Base-by-base conservation (phyloP, 2,329 filamentous ascomycete genomes). In the Aspergillus calidoustus region DNA sequence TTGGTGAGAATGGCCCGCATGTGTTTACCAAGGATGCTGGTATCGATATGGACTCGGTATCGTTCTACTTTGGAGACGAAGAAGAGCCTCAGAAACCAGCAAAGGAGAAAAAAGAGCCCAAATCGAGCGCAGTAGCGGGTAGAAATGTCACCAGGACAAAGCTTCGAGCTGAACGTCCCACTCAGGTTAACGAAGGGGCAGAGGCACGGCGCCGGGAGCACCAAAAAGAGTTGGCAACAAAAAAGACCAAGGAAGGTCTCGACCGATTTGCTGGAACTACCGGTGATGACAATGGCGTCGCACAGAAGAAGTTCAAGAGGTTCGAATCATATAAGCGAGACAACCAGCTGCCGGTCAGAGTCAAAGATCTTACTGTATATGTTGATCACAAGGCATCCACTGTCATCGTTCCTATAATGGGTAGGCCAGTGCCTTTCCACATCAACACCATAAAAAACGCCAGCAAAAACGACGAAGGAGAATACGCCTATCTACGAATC, bases 291-390 rank as follows among this genome's bases (percentile, higher is more conserved):
- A 95, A 97, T 72, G 95, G 94, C 38, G 89, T 89, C n/a, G 90
- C 95, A 68, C 90, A 96, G 76, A 98, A 98, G 84, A 96, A 94
- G 80, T 98, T 99, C 84, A 98, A 98, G 82, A 91, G 93, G 59
- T 99, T 98, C 74, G 95, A 99, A 78, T 99, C 95, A 0, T 99
- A 99, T 82, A 99, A 98, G 83, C 88, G 94, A 63, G 95, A 98
- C 76, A 97, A 96, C 70, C 94, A 98, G 77, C 88, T 99, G 57
- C 95, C 95, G 1, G 74, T 85, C 15, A 89, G 88, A 72, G 88
- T 96, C 67, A 90, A 91, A 75, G 94, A 97, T 70, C 83, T 98
- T 60, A 89, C 91, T 64, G 92, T 99, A 64, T 86, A 97, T 23
- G 92, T 98, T 15, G 95, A 99, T 74, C 85, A 87, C 69, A 98